Evolutionary conservation across 2,329 filamentous ascomycete species (phyloP).

Genomic region (Sphaerulina vaccinii): DNA sequence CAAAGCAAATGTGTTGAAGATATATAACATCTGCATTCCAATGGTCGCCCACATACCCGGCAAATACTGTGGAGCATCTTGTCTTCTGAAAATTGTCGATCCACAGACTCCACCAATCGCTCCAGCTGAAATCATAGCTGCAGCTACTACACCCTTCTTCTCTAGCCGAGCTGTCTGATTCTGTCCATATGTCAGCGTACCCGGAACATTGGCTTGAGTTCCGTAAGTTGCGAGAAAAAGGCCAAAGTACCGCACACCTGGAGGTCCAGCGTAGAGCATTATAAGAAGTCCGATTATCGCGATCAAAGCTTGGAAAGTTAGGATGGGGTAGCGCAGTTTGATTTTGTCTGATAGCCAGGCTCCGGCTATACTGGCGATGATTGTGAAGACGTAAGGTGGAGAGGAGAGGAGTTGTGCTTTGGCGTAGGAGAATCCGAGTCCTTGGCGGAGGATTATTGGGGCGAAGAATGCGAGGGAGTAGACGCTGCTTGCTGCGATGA

Average conservation of each 20-base stretch:
- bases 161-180: conserved; percentile 36
- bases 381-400: conserved; percentile 66
- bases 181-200: conserved; percentile 62
- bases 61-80: conserved; percentile 25
- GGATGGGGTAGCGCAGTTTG: conserved; percentile 62
- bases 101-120: conserved; percentile 20
- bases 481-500: conserved; percentile 45
- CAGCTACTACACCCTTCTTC: conserved; percentile 36
- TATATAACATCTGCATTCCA: conserved; percentile 21
- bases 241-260: conserved; percentile 67
- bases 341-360: conserved; percentile 68
- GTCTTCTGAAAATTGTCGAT: conserved; percentile 17
- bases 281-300: conserved; percentile 66
- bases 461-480: conserved; percentile 79
- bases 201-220: conserved; percentile 71
- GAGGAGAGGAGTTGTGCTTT: conserved; percentile 69
- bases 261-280: conserved; percentile 63
- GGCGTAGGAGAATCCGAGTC: conserved; percentile 64
- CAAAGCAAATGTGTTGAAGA: conserved; percentile 16
- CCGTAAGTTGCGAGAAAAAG: conserved; percentile 73
- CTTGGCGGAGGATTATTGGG: conserved; percentile 65
- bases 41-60: conserved; percentile 26
- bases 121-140: conserved; percentile 43
- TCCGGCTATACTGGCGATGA: conserved; percentile 59
- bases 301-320: conserved; percentile 64